These are phyloP conservation scores for Spiraea crenata DNA, from an alignment of 331 rosid genomes.

Conservation along the genomic window DNA sequence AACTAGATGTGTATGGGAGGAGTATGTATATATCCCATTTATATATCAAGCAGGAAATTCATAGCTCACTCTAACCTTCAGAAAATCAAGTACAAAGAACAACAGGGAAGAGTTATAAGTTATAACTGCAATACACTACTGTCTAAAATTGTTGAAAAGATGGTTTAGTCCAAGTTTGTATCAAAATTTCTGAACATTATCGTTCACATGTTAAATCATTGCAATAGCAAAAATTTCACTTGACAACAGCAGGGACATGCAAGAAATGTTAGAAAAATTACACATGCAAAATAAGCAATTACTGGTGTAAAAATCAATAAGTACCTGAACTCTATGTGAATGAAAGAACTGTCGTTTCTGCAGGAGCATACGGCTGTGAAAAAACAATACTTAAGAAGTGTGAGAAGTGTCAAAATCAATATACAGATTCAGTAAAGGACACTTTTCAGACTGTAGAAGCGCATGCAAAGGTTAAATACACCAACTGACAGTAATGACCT, in stretches of 20 bases:
- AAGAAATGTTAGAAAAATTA: neutral
- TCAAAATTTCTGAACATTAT: neutral
- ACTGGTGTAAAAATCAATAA: conserved; percentile 22
- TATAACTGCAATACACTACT: neutral
- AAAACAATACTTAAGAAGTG: conserved; percentile 12
- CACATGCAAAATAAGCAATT: conserved; percentile 5
- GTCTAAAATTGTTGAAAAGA: neutral
- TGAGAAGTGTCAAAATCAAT: conserved; percentile 22
- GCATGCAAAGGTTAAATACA: neutral
- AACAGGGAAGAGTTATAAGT: neutral
- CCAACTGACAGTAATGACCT: neutral
- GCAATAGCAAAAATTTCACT: conserved; percentile 8
- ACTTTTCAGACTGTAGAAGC: conserved; percentile 14
- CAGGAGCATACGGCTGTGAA: conserved; percentile 73
- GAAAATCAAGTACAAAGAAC: neutral
- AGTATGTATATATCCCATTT: neutral
- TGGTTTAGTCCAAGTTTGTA: neutral
- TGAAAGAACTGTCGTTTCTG: conserved; percentile 98
- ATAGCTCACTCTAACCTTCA: neutral
- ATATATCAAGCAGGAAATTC: neutral
- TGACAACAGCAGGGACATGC: neutral
- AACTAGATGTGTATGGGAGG: neutral
- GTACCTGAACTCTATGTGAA: conserved; percentile 98
- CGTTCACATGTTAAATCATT: neutral
- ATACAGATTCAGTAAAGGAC: conserved; percentile 17